Evolutionary conservation across 495 filamentous ascomycete species (phyloP), one percentile per base, ranked within the genome.

Genomic region (Penicillium soppii): DNA sequence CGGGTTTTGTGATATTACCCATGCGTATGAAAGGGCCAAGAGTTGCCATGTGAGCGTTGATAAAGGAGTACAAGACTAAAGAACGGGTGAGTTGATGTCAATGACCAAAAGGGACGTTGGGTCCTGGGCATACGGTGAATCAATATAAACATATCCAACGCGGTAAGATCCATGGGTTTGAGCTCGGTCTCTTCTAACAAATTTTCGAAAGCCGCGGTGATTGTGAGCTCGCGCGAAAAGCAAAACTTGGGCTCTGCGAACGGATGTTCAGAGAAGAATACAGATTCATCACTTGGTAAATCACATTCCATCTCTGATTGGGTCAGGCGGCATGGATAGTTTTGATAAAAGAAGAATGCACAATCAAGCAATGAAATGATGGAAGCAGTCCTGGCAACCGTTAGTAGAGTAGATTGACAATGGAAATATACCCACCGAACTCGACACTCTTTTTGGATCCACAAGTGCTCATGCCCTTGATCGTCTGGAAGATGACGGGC

Each of bases 401-500:
- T 73, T 29, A 72, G 58, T 5, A 37, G 29, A 1, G 2, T 8
- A 26, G 21, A 35, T 4, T 17, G 17, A 26, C 0, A 29, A 15
- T 5, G 7, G 22, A 23, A 32, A 20, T 2, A 29, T 9, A 52
- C 59, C 7, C 57, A 75, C 73, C 73, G 65, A 40, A 77, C 69
- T 6, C 71, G 69, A 56, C 63, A 73, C 40, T 77, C 73, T 41
- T 55, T 73, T 52, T 75, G 71, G 41, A 76, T 76, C 73, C 73
- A 77, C 10, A 68, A 21, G 5, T 42, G 41, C 52, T 77, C 72
- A 7, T 61, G 35, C 0, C 59, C 37, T 7, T 57, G 54, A 37
- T 74, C 69, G 6, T 63, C 54, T 0, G 57, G 57, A 22, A 47
- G 41, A 50, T 77, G 73, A 7, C 64, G 61, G 30, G 58, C 62